Percentiles rank a stretch among this genome's conserved stretches.
Conservation (phyloP, 1,284 basidiomycete genomes). For the Exobasidium rhododendri region DNA sequence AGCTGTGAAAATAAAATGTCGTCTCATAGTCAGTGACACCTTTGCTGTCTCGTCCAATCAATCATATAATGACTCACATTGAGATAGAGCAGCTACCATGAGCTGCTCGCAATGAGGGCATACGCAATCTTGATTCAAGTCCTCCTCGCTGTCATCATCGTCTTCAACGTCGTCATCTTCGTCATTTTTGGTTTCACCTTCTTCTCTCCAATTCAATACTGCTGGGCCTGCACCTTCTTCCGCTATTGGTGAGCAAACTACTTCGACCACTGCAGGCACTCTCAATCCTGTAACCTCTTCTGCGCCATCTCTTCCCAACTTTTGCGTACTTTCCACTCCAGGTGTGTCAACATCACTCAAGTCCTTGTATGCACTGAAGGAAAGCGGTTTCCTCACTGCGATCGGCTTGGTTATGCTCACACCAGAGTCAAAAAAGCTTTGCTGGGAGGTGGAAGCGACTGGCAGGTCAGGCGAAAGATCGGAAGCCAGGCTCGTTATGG, state of each 20-base stretch:
- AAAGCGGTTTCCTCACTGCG: slow-evolving; percentile 8
- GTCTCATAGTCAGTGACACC: background rate
- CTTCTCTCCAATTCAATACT: slow-evolving; percentile 12
- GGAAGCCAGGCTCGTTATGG: background rate
- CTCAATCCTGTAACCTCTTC: background rate
- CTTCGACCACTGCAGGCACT: background rate
- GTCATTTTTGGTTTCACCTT: background rate
- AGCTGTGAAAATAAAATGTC: background rate
- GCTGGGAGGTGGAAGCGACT: background rate
- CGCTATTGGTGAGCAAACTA: background rate
- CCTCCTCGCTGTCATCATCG: slow-evolving; percentile 1
- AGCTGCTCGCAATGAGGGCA: slow-evolving; percentile 9
- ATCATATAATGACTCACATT: background rate
- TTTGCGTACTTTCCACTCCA: too few species aligned
- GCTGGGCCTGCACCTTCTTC: background rate
- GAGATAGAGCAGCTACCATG: slow-evolving; percentile 4
- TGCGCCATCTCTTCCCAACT: background rate
- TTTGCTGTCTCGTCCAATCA: background rate
- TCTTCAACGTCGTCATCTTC: background rate
- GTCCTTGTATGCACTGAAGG: background rate
- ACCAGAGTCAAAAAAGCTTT: background rate
- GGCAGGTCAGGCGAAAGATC: background rate
- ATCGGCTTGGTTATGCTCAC: background rate
- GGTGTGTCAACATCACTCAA: too few species aligned
- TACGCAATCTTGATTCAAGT: background rate